Conservation (phyloP, 352 stramenopile genomes). For the Phytopythium montanum region DNA sequence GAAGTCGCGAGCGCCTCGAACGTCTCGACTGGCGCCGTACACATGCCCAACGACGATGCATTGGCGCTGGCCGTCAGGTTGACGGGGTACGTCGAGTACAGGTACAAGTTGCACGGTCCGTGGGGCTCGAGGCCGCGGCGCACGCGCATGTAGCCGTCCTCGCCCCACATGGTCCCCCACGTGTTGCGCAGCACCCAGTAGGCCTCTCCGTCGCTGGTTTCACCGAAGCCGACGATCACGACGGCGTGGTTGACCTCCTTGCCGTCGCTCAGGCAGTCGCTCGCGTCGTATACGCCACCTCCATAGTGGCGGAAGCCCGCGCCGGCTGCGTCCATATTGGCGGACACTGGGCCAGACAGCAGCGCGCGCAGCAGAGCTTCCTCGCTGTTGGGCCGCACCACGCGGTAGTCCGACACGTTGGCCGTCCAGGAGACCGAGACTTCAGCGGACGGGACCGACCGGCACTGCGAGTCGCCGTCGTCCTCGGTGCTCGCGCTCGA, state of each 20-base stretch:
- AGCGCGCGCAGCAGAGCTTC: constrained; percentile 62
- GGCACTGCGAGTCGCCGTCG: constrained; percentile 38
- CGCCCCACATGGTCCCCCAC: constrained; percentile 88
- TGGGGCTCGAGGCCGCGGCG: constrained; percentile 26
- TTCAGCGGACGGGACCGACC: constrained; percentile 15
- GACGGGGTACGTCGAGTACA: constrained; percentile 69
- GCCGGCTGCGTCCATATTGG: constrained; percentile 70
- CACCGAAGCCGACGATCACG: constrained; percentile 80
- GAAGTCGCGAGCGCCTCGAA: constrained; percentile 39
- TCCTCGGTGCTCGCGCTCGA: constrained; percentile 9
- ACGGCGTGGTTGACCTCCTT: constrained; percentile 87
- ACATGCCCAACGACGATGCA: constrained; percentile 25
- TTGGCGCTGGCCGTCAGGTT: constrained; percentile 32
- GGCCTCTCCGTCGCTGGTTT: constrained; percentile 59
- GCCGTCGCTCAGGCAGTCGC: constrained; percentile 67
- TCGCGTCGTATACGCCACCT: constrained; percentile 82
- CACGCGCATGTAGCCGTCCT: constrained; percentile 81
- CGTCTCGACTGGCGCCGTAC: constrained; percentile 16
- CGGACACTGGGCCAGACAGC: constrained; percentile 59
- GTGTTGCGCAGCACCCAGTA: constrained; percentile 91
- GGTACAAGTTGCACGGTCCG: constrained; percentile 72
- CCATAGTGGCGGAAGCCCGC: constrained; percentile 84
- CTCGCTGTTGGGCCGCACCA: constrained; percentile 46
- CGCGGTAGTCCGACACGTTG: constrained; percentile 46
- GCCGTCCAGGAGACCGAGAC: constrained; percentile 53